Evolutionary conservation across 1,284 basidiomycete species (phyloP), one percentile per base, ranked within the genome.

Genomic region (Ceratobasidium papillatum): DNA sequence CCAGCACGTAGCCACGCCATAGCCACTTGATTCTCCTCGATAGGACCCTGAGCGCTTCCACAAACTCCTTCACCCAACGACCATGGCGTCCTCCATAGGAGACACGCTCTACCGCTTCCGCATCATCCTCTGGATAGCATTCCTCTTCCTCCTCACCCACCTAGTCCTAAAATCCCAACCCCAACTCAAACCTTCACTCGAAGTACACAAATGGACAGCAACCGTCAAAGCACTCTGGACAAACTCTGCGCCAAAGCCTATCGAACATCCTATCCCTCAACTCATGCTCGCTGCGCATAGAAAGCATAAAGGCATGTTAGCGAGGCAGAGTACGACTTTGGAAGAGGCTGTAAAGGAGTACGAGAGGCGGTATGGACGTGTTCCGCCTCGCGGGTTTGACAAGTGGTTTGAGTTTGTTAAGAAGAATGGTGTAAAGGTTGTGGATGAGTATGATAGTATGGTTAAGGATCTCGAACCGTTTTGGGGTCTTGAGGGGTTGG

Each of bases 401-500:
- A 84, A 88, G 51, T 98, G 96, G 96, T 98, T 90, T 87, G 82
- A 84, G 72, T 98, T 96, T 82, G 93, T 92, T 25, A 84, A 87
- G 81, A 84, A 89, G 64, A 87, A 93, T 80, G 84, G 88, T 25
- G 91, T 94, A 71, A 88, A 90, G 79, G 89, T 98, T 84, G 86
- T 95, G 25, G 96, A 98, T 83, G 96, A 98, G 80, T 98, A 95
- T 80, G 94, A 98, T 79, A 87, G 89, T 36, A 85, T 98, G n/a
- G 82, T 88, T 74, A 84, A 86, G 63, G 96, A 98, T 81, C 83
- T 98, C 74, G 87, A 86, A 34, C 94, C 94, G 0, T 98, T 95
- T 80, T 93, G 91, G 88, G 81, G 85, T 9, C 80, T 98, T 45
- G 85, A 87, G 11, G 91, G 93, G 0, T 85, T 85, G 74, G 94